phyloP scores from a whole-genome alignment of 768 basidiomycete genomes.

The Russula brevipes region DNA sequence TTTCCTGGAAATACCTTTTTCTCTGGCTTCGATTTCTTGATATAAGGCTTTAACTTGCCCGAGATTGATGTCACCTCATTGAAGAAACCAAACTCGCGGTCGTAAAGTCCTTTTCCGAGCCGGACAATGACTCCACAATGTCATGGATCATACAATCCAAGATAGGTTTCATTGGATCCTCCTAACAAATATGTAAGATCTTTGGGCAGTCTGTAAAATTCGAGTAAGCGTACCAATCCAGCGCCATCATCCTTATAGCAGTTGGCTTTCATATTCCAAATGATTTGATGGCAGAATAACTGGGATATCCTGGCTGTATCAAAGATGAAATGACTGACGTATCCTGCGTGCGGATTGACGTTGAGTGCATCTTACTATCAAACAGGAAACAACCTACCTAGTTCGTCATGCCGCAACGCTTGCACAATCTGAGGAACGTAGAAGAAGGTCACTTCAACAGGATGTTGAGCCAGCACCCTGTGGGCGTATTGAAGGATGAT shows the following conservation, averaged over 20 bases:
- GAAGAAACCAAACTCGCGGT: slow-evolving; percentile 94
- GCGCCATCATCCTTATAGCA: slow-evolving; percentile 88
- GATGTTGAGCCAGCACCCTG: slow-evolving; percentile 89
- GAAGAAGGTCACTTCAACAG: slow-evolving; percentile 94
- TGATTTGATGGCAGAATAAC: slow-evolving; percentile 97
- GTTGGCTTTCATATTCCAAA: slow-evolving; percentile 99
- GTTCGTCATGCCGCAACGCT: slow-evolving; percentile 82
- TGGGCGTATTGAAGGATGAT: slow-evolving; percentile 93
- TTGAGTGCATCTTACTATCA: background rate
- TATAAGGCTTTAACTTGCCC: slow-evolving; percentile 92
- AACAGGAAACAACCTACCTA: slow-evolving; percentile 47
- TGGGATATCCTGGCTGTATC: slow-evolving; percentile 97
- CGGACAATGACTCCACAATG: slow-evolving; percentile 82
- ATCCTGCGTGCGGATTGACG: slow-evolving; percentile 47
- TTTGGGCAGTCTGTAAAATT: background rate
- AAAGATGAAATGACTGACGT: slow-evolving; percentile 91
- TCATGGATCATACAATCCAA: slow-evolving; percentile 80
- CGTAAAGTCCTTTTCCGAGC: slow-evolving; percentile 86
- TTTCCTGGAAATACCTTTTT: slow-evolving; percentile 64
- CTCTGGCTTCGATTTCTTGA: slow-evolving; percentile 91
- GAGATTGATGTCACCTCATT: slow-evolving; percentile 96
- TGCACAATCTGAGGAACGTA: slow-evolving; percentile 99
- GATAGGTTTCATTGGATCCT: slow-evolving; percentile 93
- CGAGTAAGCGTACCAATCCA: slow-evolving; percentile 54
- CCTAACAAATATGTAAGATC: slow-evolving; percentile 41